These are phyloP conservation scores for Botrytis elliptica DNA, from an alignment of 2,329 filamentous ascomycete genomes.

Conservation along the genomic window DNA sequence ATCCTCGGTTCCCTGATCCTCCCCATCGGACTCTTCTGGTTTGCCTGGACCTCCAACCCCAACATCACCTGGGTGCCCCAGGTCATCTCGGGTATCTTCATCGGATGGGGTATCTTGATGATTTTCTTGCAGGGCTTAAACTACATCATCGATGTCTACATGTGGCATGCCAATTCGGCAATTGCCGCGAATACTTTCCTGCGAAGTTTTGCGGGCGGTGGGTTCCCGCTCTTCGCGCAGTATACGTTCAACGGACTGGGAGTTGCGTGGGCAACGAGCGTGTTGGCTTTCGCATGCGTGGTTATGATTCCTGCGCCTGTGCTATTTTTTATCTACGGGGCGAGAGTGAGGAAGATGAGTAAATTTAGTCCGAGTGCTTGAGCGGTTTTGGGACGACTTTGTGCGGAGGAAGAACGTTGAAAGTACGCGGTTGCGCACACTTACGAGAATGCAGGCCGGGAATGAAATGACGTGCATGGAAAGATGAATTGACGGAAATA, in stretches of 20 bases:
- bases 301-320: conserved; percentile 10
- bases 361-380: conserved; percentile 37
- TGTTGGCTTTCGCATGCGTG: conserved; percentile 22
- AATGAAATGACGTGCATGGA: not conserved
- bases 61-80: conserved; percentile 65
- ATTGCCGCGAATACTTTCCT: conserved; percentile 59
- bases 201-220: conserved; percentile 54
- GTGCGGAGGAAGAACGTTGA: not conserved
- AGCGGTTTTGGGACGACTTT: not conserved
- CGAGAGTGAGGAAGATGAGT: conserved; percentile 44
- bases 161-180: conserved; percentile 54
- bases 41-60: conserved; percentile 60
- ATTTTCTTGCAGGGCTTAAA: conserved; percentile 32
- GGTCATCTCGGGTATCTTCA: conserved; percentile 58
- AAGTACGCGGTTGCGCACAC: no score
- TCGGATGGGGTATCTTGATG: conserved; percentile 65
- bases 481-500: not conserved
- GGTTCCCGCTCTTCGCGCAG: conserved; percentile 60
- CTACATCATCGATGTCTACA: conserved; percentile 58
- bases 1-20: conserved; percentile 60
- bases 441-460: not conserved
- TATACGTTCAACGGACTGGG: conserved; percentile 47
- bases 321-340: conserved; percentile 12
- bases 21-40: conserved; percentile 72
- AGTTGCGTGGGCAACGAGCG: conserved; percentile 44